Evolutionary conservation across 2,329 filamentous ascomycete genomes (phyloP), one percentile per base, ranked within the genome.

Genomic region (Aspergillus sp.): DNA sequence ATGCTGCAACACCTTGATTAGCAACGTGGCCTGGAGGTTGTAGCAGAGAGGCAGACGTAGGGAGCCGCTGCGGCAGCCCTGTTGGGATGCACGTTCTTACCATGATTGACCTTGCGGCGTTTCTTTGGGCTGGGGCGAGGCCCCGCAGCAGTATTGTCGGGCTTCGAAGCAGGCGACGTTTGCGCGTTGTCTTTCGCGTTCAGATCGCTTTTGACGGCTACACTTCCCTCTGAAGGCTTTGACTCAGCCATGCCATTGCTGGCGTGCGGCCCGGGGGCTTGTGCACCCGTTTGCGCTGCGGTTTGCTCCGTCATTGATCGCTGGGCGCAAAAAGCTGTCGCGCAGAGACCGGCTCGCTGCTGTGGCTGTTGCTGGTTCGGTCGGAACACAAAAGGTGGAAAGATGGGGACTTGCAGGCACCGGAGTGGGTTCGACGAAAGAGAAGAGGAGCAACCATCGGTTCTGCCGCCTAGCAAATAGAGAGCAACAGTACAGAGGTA

Each of bases 81-180:
- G 69, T 66, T 68, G 66, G 64, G 62, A 69, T 68, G 66, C 62
- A 9, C 47, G 67, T 66, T 68, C 88, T 81, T 87, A 93, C 91
- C 91, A 81, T 94, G 91, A 82, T 93, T 93, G 70, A 94, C 91
- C 82, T 94, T 94, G 83, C 91, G 90, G 80, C 91, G 86, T 84
- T 93, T 93, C 82, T 92, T 93, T 53, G 89, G 88, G 76, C 87
- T 91, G 60, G 76, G 68, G 62, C 76, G 74, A 70, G 69, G 69
- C 64, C 73, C 74, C 57, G 68, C 66, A 59, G 74, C 67, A 62
- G 67, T 58, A 51, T 68, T 72, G 60, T 77, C 77, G 62, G 72
- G 65, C 66, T 77, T 78, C 61, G 68, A 68, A 48, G 70, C 67
- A 59, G 72, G 69, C 22, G 67, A 64, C 57, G 68, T 63, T 60